Evolutionary conservation across 2,329 filamentous ascomycete genomes (phyloP).

Genomic region (Mycosphaerelloides madeirae): DNA sequence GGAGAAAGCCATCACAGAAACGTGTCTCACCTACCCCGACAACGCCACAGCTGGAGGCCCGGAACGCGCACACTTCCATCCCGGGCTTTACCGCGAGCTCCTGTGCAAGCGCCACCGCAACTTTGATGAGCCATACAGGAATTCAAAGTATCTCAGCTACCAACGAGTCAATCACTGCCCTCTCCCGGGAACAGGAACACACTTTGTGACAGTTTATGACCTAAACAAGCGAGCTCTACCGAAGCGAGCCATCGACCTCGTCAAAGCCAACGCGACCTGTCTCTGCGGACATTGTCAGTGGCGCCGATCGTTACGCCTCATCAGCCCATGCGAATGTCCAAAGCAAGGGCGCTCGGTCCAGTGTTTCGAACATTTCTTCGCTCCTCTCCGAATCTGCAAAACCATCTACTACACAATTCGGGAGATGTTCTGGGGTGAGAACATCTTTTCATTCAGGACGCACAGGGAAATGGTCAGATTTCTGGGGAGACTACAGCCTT

Average conservation of each 20-base stretch:
- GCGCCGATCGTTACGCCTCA: not conserved
- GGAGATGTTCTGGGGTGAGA: not conserved
- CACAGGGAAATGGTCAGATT: not conserved
- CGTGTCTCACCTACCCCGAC: not conserved
- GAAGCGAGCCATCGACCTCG: not conserved
- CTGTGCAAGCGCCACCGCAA: no score
- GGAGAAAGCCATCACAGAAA: not conserved
- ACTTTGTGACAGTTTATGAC: not conserved
- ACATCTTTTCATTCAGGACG: not conserved
- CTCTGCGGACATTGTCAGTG: not conserved
- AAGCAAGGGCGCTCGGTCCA: not conserved
- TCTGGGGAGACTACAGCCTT: not conserved
- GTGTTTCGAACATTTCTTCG: not conserved
- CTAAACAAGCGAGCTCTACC: not conserved
- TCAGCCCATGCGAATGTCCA: not conserved
- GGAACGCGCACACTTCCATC: not conserved
- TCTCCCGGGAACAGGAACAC: not conserved
- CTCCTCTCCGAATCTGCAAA: conserved; percentile 1
- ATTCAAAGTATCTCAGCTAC: not conserved
- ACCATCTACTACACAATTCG: not conserved
- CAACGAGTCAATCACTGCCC: not conserved
- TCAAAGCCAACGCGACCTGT: not conserved
- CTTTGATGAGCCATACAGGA: not conserved
- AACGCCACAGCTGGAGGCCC: not conserved
- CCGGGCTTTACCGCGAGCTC: not conserved